These are phyloP conservation scores for Trichothecium roseum DNA, from an alignment of 2,329 filamentous ascomycete genomes.

Conservation along the genomic window DNA sequence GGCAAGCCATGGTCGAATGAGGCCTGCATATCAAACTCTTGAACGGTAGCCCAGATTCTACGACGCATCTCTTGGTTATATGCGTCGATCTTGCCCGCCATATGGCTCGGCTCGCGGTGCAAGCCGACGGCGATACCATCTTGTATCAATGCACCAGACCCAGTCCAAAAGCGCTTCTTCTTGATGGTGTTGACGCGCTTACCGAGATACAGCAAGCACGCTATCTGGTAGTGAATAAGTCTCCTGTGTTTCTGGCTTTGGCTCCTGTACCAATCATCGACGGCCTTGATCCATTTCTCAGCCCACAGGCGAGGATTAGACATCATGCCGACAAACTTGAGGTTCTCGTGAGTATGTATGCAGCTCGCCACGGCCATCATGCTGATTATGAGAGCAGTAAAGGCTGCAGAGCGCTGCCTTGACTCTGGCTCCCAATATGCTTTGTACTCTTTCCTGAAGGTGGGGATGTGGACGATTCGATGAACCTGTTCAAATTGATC, in stretches of 20 bases:
- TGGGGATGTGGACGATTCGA: constrained; percentile 49
- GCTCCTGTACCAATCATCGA: constrained; percentile 40
- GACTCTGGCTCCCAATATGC: constrained; percentile 40
- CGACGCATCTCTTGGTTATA: constrained; percentile 54
- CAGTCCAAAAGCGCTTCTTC: constrained; percentile 55
- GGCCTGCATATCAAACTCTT: constrained; percentile 52
- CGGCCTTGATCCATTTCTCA: constrained; percentile 45
- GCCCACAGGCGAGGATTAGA: constrained; percentile 45
- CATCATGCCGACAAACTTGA: constrained; percentile 48
- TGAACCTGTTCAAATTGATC: constrained; percentile 46
- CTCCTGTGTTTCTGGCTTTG: constrained; percentile 53
- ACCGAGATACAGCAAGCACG: constrained; percentile 48
- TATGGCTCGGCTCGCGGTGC: constrained; percentile 47
- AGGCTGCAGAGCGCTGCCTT: constrained; percentile 35
- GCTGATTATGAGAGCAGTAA: constrained; percentile 47
- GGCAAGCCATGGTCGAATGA: constrained; percentile 51
- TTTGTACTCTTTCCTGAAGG: constrained; percentile 44
- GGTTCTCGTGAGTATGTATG: constrained; percentile 38
- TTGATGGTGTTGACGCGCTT: constrained; percentile 54
- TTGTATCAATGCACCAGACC: constrained; percentile 43
- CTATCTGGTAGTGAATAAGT: constrained; percentile 50
- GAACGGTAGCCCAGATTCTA: constrained; percentile 49
- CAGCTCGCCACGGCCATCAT: constrained; percentile 52
- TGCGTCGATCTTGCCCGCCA: constrained; percentile 42
- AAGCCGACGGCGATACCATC: constrained; percentile 49